phyloP scores from a whole-genome alignment of 306 rosid genomes.

The Ormosia semicastrata region DNA sequence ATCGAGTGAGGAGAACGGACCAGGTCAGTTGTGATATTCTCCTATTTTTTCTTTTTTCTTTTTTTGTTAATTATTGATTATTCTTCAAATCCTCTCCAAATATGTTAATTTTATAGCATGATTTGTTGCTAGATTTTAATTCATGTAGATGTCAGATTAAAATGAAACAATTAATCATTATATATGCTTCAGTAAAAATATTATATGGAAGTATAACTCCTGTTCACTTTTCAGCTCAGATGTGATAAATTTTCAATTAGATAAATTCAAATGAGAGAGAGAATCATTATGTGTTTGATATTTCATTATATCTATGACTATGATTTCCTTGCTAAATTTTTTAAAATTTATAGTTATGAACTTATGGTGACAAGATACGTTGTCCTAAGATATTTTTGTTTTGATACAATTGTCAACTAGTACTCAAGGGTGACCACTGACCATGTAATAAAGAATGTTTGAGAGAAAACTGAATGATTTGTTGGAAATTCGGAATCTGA shows the following conservation, averaged over 20 bases:
- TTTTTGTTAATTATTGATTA: background rate
- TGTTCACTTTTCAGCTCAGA: background rate
- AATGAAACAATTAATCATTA: background rate
- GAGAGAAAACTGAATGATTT: background rate
- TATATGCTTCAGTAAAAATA: background rate
- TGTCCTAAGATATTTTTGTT: background rate
- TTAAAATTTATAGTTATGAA: background rate
- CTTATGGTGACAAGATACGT: background rate
- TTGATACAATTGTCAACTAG: background rate
- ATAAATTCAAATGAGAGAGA: background rate
- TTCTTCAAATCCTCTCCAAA: background rate
- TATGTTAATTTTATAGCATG: background rate
- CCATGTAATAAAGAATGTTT: background rate
- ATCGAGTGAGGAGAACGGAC: conserved; percentile 93
- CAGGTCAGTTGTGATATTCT: conserved; percentile 43
- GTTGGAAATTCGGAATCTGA: background rate
- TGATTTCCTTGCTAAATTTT: background rate
- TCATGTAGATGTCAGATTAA: background rate
- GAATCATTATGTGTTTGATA: background rate
- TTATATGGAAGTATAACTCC: background rate
- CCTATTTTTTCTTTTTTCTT: background rate
- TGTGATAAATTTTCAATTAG: background rate
- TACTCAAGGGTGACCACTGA: background rate
- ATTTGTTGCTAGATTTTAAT: background rate
- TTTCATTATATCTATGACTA: background rate